Conservation (phyloP, 768 basidiomycete genomes). For the Lepiota venenata region DNA sequence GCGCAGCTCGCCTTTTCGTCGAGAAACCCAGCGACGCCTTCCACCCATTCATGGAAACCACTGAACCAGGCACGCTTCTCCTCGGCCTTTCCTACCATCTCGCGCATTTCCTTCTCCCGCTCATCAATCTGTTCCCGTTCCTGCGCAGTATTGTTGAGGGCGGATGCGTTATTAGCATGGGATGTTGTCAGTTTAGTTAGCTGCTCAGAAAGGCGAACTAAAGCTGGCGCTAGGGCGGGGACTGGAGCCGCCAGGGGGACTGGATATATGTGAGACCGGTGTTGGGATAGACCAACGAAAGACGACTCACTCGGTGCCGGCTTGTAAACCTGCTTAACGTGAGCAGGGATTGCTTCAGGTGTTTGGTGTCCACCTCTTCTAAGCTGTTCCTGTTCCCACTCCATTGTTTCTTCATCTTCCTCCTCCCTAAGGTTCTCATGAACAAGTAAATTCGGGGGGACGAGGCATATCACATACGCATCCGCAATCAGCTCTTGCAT, state of each 20-base stretch:
- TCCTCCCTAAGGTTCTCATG: slow-evolving; percentile 49
- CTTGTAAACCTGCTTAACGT: slow-evolving; percentile 59
- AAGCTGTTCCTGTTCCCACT: slow-evolving; percentile 86
- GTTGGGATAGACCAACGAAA: slow-evolving; percentile 2
- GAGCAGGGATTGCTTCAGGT: slow-evolving; percentile 32
- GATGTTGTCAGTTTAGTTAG: slow-evolving; percentile 62
- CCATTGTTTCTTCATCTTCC: slow-evolving; percentile 77
- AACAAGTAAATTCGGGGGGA: not conserved
- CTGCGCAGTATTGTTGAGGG: slow-evolving; percentile 53
- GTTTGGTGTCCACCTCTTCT: slow-evolving; percentile 64
- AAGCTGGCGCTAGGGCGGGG: slow-evolving; percentile 59
- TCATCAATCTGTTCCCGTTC: slow-evolving; percentile 63
- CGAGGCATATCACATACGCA: slow-evolving; percentile 47
- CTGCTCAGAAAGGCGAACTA: slow-evolving; percentile 58
- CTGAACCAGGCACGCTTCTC: slow-evolving; percentile 80
- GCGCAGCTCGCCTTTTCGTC: slow-evolving; percentile 71
- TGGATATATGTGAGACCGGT: slow-evolving; percentile 25
- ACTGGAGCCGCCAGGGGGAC: slow-evolving; percentile 65
- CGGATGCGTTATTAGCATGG: slow-evolving; percentile 57
- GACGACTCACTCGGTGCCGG: slow-evolving; percentile 61
- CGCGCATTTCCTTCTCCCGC: slow-evolving; percentile 71
- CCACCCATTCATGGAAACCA: slow-evolving; percentile 76
- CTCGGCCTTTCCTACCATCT: slow-evolving; percentile 72
- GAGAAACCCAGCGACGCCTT: slow-evolving; percentile 79
- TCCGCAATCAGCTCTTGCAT: slow-evolving; percentile 84